Percentiles rank a stretch among this genome's conserved stretches.
phyloP scores from a whole-genome alignment of 1,284 basidiomycete genomes.

The Puccinia horiana region DNA sequence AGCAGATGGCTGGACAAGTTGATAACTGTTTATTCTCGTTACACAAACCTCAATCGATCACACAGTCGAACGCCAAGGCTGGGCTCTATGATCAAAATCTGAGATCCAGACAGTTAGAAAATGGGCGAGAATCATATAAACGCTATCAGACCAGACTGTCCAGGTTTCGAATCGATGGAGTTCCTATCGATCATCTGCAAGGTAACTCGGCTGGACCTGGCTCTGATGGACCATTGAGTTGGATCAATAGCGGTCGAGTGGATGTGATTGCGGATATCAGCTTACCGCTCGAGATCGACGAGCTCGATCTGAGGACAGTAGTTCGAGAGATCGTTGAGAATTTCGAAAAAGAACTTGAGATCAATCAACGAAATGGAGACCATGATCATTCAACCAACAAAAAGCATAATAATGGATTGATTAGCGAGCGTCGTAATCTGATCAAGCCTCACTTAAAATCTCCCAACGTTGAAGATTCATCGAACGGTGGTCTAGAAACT shows the following conservation, averaged over 20 bases:
- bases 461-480: constrained; percentile 40
- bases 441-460: constrained; percentile 36
- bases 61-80: constrained; percentile 65
- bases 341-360: constrained; percentile 61
- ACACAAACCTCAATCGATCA: constrained; percentile 91
- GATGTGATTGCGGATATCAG: constrained; percentile 97
- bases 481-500: constrained; percentile 56
- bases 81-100: constrained; percentile 9
- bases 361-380: constrained; percentile 2
- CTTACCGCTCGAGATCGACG: constrained; percentile 79
- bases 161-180: constrained; percentile 91
- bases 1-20: constrained; percentile 93
- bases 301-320: constrained; percentile 74
- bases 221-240: constrained; percentile 84
- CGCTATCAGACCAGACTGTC: constrained; percentile 64
- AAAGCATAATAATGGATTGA: constrained; percentile 28
- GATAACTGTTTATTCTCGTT: constrained; percentile 97
- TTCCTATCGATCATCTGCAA: constrained; percentile 94
- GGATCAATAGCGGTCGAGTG: constrained; percentile 94
- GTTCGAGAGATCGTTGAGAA: constrained; percentile 88
- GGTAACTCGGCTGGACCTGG: constrained; percentile 67
- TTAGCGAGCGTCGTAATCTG: constrained; percentile 51
- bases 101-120: constrained; percentile 5
- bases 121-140: constrained; percentile 21
- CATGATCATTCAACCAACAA: constrained; percentile 9